Conservation (phyloP, 768 basidiomycete genomes). For the Mycena albidolilacea region DNA sequence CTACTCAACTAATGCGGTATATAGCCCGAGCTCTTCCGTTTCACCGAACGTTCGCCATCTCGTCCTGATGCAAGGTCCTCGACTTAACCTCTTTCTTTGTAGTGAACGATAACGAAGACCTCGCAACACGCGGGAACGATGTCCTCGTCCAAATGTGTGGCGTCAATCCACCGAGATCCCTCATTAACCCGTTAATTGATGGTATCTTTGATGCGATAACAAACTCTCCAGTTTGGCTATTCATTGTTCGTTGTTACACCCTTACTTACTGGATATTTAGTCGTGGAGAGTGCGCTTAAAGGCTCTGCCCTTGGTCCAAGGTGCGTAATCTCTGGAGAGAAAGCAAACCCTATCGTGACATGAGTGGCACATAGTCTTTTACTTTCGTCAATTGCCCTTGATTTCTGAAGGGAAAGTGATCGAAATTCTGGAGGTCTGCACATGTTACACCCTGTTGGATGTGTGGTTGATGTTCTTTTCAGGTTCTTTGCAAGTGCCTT, state of each 20-base stretch:
- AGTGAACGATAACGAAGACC: constrained; percentile 85
- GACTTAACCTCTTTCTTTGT: constrained; percentile 15
- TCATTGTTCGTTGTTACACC: neutral
- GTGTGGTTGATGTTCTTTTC: neutral
- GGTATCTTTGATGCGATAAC: constrained; percentile 84
- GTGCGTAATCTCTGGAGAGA: constrained; percentile 47
- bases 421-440: constrained; percentile 82
- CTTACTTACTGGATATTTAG: constrained; percentile 52
- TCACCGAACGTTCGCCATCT: constrained; percentile 71
- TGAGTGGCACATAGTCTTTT: constrained; percentile 69
- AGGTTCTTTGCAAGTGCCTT: constrained; percentile 86
- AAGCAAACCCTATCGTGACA: neutral
- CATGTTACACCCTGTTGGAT: constrained; percentile 6
- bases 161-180: constrained; percentile 79
- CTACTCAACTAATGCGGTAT: constrained; percentile 15
- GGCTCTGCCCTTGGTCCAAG: constrained; percentile 88
- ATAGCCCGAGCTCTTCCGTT: constrained; percentile 82
- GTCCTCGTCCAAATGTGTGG: constrained; percentile 90
- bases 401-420: constrained; percentile 83
- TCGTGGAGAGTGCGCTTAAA: constrained; percentile 93
- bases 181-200: constrained; percentile 79
- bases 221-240: constrained; percentile 73
- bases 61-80: constrained; percentile 7
- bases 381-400: constrained; percentile 90
- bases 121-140: constrained; percentile 73